Evolutionary conservation across 1,284 basidiomycete species (phyloP).

Genomic region (Boletus semigastroideus): DNA sequence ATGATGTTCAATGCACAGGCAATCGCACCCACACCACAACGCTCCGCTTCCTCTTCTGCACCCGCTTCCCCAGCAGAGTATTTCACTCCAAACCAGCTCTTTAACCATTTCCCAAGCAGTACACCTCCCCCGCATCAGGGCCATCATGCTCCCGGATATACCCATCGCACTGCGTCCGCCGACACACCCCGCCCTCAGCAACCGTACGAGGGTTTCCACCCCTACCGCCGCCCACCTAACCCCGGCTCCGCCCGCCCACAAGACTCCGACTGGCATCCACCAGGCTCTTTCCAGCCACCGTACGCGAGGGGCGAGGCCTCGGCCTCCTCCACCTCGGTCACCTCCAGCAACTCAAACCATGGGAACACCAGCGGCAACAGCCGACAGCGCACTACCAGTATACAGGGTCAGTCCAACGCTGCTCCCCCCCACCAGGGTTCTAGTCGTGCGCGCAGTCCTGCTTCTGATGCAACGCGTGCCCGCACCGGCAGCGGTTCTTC

Average conservation of each 20-base stretch:
- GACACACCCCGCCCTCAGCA: slow-evolving; percentile 35
- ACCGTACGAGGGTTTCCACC: slow-evolving; percentile 66
- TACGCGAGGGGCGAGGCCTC: slow-evolving; percentile 76
- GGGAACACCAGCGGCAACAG: slow-evolving; percentile 17
- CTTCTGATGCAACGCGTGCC: slow-evolving; percentile 27
- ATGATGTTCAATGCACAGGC: slow-evolving; percentile 64
- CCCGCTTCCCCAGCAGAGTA: slow-evolving; percentile 44
- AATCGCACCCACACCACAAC: slow-evolving; percentile 32
- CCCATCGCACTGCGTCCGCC: slow-evolving; percentile 32
- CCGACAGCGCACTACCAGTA: slow-evolving; percentile 66
- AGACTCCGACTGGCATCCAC: slow-evolving; percentile 48
- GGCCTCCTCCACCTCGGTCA: slow-evolving; percentile 70
- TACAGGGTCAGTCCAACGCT: slow-evolving; percentile 48
- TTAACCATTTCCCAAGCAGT: slow-evolving; percentile 65
- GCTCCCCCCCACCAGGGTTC: slow-evolving; percentile 34
- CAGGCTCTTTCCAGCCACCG: slow-evolving; percentile 54
- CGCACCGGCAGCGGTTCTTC: slow-evolving; percentile 45
- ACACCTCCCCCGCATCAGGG: slow-evolving; percentile 63
- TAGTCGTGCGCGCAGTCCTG: slow-evolving; percentile 33
- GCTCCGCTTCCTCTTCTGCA: slow-evolving; percentile 36
- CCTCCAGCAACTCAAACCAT: slow-evolving; percentile 56
- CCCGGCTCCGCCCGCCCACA: slow-evolving; percentile 37
- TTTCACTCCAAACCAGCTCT: slow-evolving; percentile 57
- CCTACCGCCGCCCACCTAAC: slow-evolving; percentile 68
- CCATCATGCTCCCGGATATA: slow-evolving; percentile 39